Percentiles rank a stretch among this genome's conserved stretches.
Conservation (phyloP, 768 basidiomycete genomes). For the Leucocoprinus birnbaumii region DNA sequence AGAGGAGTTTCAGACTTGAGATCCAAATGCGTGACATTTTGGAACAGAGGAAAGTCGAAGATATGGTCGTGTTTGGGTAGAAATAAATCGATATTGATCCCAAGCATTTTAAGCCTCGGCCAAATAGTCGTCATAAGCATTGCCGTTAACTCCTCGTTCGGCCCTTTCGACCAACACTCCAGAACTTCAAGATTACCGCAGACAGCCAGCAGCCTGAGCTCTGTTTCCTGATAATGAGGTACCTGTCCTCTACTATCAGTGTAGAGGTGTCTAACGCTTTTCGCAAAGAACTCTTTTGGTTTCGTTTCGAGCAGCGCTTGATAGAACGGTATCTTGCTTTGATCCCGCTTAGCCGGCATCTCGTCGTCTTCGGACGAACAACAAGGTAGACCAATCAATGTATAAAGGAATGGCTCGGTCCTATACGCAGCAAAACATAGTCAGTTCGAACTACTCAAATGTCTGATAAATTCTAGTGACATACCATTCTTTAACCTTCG, state of each 20-base stretch:
- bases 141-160: neutral
- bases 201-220: slow-evolving; percentile 1
- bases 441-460: neutral
- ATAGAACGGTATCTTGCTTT: neutral
- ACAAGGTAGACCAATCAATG: neutral
- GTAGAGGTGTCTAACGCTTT: neutral
- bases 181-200: slow-evolving; percentile 1
- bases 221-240: neutral
- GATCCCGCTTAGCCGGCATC: no score
- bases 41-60: slow-evolving; percentile 6
- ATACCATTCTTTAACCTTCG: slow-evolving; percentile 6
- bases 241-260: neutral
- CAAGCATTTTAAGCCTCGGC: slow-evolving; percentile 1
- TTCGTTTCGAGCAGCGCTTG: neutral
- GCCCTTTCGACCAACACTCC: slow-evolving; percentile 3
- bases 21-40: slow-evolving; percentile 7
- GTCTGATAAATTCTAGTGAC: no score
- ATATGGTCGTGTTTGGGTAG: slow-evolving; percentile 4
- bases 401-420: neutral
- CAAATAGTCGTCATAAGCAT: neutral
- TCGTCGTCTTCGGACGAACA: no score
- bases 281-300: slow-evolving; percentile 1
- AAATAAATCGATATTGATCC: neutral
- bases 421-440: neutral
- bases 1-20: neutral